Evolutionary conservation across 129 eudicot genomes (phyloP), one percentile per base, ranked within the genome.

Genomic region (Flaveria linearis): DNA sequence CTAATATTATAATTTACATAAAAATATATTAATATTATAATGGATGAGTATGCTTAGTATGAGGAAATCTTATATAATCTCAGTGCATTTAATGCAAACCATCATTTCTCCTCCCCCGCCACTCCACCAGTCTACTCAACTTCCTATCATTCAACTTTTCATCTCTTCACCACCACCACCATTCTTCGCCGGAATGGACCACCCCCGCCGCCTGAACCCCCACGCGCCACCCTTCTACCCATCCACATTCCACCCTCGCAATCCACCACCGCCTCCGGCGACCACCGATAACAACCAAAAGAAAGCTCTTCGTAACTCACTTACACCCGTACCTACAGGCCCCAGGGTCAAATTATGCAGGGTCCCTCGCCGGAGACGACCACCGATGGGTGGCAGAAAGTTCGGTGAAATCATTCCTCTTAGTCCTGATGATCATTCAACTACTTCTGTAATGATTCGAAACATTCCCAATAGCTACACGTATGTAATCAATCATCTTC

Each of bases 401-500:
- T 3, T 4, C 4, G 20, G 71, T 23, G 60, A 80, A 64, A 30
- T 66, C 1, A 65, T 67, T 42, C 73, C 73, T 4, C 66, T 80
- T 6, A 9, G 73, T 50, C 74, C 68, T 0, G 18, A 51, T 36
- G 74, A 79, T 0, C 17, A 33, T 14, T 33, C 74, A 3, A 76
- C 82, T 22, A 76, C 82, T 22, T 46, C 82, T 18, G 66, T 78
- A 0, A 78, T 78, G 82, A 71, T 78, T 1, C 26, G 77, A 28
- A 78, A 78, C 72, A 71, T 78, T 4, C 77, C 77, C 2, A 71
- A 78, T 64, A 71, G 71, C 45, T 78, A 78, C 82, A 71, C 77
- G 82, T 78, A 78, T 2, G 82, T 62, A 56, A 12, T 46, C 22
- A 7, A 17, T 2, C n/a, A 25, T 23, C 1, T 14, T 23, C 6